Base-by-base conservation (phyloP, 345 rosid species). In the Boechera divaricarpa region DNA sequence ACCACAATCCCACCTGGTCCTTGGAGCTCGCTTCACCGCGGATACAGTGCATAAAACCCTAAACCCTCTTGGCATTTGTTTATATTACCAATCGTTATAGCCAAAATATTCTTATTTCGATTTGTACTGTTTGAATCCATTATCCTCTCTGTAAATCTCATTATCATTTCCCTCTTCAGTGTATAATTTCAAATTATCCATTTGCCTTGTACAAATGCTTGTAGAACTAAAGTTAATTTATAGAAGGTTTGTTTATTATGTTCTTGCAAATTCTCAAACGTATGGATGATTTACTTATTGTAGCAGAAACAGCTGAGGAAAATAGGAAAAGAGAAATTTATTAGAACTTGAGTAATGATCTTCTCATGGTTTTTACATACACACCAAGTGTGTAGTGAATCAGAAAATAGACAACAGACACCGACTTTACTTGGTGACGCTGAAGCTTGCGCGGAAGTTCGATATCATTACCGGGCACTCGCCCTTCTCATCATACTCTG, bases 381-480 rank as follows among this genome's bases (percentile, higher is more conserved):
- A 56, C 80, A 83, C 72, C 68, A 65, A 62, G 57, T 26, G 41
- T n/a, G 41, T 5, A 12, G 16, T 51, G 56, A 38, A 36, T 35
- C 62, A 57, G 69, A 42, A 29, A 59, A 62, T 39, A 32, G 63
- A 16, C 31, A 54, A 45, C 4, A 39, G 45, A 35, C n/a, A 16
- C 9, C 1, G 41, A 41, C n/a, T 70, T 81, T 81, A 90, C 82
- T 86, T 90, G 76, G 61, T 80, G 77, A 88, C 93, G 18, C 77
- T 89, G 77, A 91, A 94, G 72, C 86, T 85, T 11, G 91, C 78
- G 6, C 84, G 80, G 76, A 87, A 88, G 72, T 90, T 86, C 7
- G 98, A 94, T 67, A 94, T 89, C 97, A 90, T 91, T 18, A 90
- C 96, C 0, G 91, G 90, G 75, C 87, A 90, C 84, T 84, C 90